Evolutionary conservation across 202 grass and related monocot genomes (phyloP).

Genomic region (Carex arenaria): DNA sequence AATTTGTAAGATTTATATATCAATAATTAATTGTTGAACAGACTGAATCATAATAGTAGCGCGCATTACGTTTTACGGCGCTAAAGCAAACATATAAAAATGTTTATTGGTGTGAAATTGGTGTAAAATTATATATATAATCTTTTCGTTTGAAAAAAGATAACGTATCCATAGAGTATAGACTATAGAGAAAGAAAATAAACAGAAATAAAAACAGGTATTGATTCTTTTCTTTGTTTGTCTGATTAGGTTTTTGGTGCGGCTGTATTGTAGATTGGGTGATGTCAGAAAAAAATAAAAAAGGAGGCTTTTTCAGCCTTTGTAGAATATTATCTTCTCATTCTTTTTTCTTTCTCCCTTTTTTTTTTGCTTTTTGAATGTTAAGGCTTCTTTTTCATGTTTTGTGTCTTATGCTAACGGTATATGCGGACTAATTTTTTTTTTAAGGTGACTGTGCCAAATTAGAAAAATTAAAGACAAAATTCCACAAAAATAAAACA

Average conservation of each 20-base stretch:
- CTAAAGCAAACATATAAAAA: background rate
- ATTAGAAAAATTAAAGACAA: background rate
- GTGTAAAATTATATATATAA: background rate
- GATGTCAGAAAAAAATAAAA: conserved; percentile 2
- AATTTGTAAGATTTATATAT: background rate
- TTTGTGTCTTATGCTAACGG: background rate
- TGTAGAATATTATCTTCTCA: background rate
- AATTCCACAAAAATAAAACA: background rate
- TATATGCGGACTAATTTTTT: background rate
- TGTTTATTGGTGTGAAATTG: background rate
- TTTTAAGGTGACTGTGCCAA: background rate
- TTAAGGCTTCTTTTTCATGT: conserved; percentile 10
- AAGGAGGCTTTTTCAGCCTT: background rate
- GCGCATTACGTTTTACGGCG: background rate
- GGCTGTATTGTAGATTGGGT: background rate
- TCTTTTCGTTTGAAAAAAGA: background rate
- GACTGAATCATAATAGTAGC: background rate
- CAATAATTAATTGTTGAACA: background rate
- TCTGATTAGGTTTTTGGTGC: background rate
- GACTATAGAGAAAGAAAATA: background rate
- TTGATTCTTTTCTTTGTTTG: conserved; percentile 6
- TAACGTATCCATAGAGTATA: background rate
- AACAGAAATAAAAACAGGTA: conserved; percentile 5
- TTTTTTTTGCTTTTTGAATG: background rate
- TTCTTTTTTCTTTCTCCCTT: background rate